These are phyloP conservation scores for Bullera alba DNA, from an alignment of 768 basidiomycete genomes.

Conservation along the genomic window DNA sequence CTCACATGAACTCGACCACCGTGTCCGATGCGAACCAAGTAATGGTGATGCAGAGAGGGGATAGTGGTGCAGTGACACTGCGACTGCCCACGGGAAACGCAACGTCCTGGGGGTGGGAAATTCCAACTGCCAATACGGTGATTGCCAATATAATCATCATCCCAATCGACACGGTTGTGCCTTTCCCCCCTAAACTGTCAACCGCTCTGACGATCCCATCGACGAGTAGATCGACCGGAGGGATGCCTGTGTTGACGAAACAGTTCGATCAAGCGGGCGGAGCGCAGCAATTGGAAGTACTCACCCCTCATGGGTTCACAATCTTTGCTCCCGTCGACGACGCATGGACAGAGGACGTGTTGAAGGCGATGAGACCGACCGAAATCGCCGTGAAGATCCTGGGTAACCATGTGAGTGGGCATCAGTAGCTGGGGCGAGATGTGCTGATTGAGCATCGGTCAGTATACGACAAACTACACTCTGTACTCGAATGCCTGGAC, in stretches of 20 bases:
- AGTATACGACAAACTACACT: conserved; percentile 29
- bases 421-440: too few relatives aligned
- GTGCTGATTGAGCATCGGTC: not conserved
- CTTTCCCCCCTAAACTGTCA: conserved; percentile 21
- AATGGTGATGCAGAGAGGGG: conserved; percentile 12
- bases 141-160: conserved; percentile 26
- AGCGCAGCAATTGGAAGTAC: conserved; percentile 9
- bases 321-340: conserved; percentile 37
- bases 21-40: conserved; percentile 13
- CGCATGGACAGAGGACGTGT: conserved; percentile 15
- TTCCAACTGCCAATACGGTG: conserved; percentile 6
- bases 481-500: conserved; percentile 27
- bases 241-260: conserved; percentile 8
- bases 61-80: conserved; percentile 8
- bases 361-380: conserved; percentile 7
- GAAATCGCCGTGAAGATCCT: conserved; percentile 4
- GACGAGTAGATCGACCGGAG: conserved; percentile 5
- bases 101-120: conserved; percentile 19
- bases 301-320: conserved; percentile 28
- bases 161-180: conserved; percentile 30
- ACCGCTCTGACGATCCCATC: conserved; percentile 10
- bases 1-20: not conserved
- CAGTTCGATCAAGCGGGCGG: conserved; percentile 11
- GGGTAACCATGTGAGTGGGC: conserved; percentile 28
- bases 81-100: conserved; percentile 16